These are phyloP conservation scores for Lasiosphaeria ovina DNA, from an alignment of 495 filamentous ascomycete genomes.

Conservation along the genomic window DNA sequence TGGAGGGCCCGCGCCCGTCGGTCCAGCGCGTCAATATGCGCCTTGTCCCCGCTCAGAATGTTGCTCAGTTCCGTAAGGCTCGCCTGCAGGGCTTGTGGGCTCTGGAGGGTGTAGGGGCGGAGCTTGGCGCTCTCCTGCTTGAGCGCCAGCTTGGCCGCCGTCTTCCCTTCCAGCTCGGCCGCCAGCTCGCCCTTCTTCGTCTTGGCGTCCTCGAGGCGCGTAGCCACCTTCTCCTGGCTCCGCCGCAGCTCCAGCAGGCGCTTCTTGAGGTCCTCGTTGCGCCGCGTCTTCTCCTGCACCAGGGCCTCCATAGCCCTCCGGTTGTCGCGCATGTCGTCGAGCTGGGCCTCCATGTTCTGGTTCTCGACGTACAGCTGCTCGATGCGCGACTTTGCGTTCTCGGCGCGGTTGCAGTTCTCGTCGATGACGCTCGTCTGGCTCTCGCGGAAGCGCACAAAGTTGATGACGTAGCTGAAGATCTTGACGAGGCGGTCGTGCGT, in stretches of 20 bases:
- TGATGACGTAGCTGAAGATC: conserved; percentile 95
- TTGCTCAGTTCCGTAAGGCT: conserved; percentile 78
- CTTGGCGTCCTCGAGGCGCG: conserved; percentile 73
- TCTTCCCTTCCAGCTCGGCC: conserved; percentile 74
- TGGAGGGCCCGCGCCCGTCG: conserved; percentile 84
- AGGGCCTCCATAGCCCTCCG: conserved; percentile 73
- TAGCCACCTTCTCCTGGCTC: conserved; percentile 73
- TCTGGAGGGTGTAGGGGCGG: conserved; percentile 86
- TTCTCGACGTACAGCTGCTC: conserved; percentile 84
- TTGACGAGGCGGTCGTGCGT: conserved; percentile 83
- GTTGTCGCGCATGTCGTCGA: conserved; percentile 77
- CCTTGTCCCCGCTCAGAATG: conserved; percentile 70
- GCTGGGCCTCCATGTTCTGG: conserved; percentile 72
- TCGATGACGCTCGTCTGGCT: conserved; percentile 82
- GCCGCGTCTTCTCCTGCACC: conserved; percentile 73
- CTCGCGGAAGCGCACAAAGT: conserved; percentile 96
- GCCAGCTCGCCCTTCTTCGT: conserved; percentile 70
- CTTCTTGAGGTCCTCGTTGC: conserved; percentile 82
- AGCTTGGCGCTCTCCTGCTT: conserved; percentile 83
- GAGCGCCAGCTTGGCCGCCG: conserved; percentile 54
- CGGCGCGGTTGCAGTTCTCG: conserved; percentile 85
- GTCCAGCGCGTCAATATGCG: conserved; percentile 82
- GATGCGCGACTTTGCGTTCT: conserved; percentile 79
- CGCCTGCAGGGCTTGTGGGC: conserved; percentile 75
- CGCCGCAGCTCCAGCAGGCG: conserved; percentile 71